Conservation (phyloP, 768 basidiomycete genomes). For the Coprinopsis marcescibilis region DNA sequence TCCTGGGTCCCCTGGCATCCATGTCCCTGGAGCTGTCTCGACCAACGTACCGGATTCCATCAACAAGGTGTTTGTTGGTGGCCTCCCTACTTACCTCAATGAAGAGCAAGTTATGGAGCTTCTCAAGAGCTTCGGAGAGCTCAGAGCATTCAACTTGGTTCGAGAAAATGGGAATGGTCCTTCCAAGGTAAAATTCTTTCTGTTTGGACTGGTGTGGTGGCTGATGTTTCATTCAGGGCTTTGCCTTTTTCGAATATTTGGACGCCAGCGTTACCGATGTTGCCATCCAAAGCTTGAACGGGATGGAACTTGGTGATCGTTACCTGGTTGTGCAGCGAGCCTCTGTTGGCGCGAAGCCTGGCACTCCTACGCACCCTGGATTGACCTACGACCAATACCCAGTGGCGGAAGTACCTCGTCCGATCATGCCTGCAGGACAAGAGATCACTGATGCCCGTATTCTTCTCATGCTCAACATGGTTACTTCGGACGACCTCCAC, state of each 20-base stretch:
- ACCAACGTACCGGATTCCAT: conserved; percentile 95
- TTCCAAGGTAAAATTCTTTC: conserved; percentile 71
- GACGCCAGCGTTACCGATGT: conserved; percentile 87
- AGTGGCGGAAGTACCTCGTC: conserved; percentile 78
- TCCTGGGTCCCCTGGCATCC: conserved; percentile 50
- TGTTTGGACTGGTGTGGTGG: not conserved
- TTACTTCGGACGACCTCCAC: conserved; percentile 83
- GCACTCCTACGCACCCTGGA: conserved; percentile 56
- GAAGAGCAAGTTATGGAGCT: conserved; percentile 99
- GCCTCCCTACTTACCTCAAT: conserved; percentile 89
- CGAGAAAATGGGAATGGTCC: conserved; percentile 85
- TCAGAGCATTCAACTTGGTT: conserved; percentile 97
- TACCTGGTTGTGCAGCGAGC: conserved; percentile 95
- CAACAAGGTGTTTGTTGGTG: conserved; percentile 98
- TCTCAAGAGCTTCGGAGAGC: conserved; percentile 93
- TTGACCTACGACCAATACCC: conserved; percentile 78
- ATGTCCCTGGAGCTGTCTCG: conserved; percentile 93
- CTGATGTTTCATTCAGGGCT: conserved; percentile 58
- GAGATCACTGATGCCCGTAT: conserved; percentile 73
- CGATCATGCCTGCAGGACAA: conserved; percentile 77
- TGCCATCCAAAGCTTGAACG: conserved; percentile 92
- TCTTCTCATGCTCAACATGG: conserved; percentile 98
- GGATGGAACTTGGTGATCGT: conserved; percentile 96
- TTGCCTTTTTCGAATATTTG: conserved; percentile 98
- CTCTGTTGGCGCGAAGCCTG: conserved; percentile 85